Conservation (phyloP, 805 yeast species). For the Saccharomycopsis amapae region DNA sequence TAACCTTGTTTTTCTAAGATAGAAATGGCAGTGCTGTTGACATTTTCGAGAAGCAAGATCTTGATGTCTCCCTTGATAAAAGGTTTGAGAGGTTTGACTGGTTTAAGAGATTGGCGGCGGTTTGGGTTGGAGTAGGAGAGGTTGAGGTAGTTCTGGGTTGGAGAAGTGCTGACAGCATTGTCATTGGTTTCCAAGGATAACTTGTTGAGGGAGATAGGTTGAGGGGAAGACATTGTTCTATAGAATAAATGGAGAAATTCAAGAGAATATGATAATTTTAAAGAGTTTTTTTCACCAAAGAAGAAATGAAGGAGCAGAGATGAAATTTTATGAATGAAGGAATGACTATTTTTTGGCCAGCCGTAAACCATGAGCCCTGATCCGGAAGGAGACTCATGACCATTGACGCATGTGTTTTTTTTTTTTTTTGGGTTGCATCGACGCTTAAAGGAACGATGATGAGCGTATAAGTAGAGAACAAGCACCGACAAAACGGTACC, state of each 20-base stretch:
- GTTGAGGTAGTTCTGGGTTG: constrained; percentile 58
- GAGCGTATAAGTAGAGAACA: too few species aligned
- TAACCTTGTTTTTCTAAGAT: constrained; percentile 87
- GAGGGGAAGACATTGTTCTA: constrained; percentile 20
- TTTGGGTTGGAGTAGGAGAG: constrained; percentile 30
- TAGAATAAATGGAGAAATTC: too few species aligned
- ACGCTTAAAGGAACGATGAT: too few species aligned
- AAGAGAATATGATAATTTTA: neutral
- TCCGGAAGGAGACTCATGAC: too few species aligned
- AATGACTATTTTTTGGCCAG: too few species aligned
- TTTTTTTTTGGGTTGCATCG: too few species aligned
- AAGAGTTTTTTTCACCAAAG: too few species aligned
- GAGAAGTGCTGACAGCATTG: constrained; percentile 76
- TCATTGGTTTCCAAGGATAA: constrained; percentile 14
- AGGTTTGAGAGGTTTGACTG: constrained; percentile 77
- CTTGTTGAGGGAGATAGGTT: constrained; percentile 16
- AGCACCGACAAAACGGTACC: too few species aligned
- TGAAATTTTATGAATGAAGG: too few species aligned
- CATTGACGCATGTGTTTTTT: too few species aligned
- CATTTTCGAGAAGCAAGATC: constrained; percentile 85
- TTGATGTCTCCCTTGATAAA: constrained; percentile 94
- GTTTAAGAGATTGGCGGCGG: constrained; percentile 40
- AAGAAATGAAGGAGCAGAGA: neutral
- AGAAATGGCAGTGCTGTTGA: constrained; percentile 84
- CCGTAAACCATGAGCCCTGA: too few species aligned